phyloP scores from a whole-genome alignment of 768 basidiomycete species.

The Sistotremastrum suecicum region DNA sequence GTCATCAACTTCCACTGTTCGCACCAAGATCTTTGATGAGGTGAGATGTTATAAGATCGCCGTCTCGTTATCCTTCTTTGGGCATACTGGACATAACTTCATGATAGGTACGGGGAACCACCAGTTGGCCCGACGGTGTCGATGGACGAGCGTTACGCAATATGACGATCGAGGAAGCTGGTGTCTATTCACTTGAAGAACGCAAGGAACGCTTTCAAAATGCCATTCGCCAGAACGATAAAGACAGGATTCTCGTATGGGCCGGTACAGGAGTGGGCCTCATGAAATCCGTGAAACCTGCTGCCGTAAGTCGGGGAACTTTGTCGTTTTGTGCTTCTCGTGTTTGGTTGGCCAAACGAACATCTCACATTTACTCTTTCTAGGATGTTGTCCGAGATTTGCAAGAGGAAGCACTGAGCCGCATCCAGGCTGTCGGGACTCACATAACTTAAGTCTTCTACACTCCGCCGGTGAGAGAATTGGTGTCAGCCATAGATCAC shows the following conservation, averaged over 20 bases:
- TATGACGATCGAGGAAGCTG: constrained; percentile 39
- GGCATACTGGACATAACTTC: not conserved
- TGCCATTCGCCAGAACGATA: constrained; percentile 30
- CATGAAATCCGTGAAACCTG: constrained; percentile 30
- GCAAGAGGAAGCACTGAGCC: constrained; percentile 28
- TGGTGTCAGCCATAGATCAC: no score
- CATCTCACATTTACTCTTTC: constrained; percentile 1
- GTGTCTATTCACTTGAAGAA: constrained; percentile 24
- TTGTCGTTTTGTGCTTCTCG: not conserved
- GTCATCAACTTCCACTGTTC: constrained; percentile 13
- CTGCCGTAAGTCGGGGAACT: constrained; percentile 18
- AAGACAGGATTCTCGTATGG: constrained; percentile 46
- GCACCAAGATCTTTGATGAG: constrained; percentile 21
- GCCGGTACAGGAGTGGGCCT: constrained; percentile 51
- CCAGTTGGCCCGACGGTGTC: constrained; percentile 21
- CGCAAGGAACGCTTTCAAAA: constrained; percentile 32
- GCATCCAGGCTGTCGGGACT: constrained; percentile 14
- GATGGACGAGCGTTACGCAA: constrained; percentile 38
- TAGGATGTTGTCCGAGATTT: constrained; percentile 45
- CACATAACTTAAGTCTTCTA: no score
- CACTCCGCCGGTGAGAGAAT: no score
- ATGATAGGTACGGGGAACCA: constrained; percentile 8
- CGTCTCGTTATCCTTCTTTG: no score
- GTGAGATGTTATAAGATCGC: constrained; percentile 2
- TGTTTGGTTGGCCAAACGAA: constrained; percentile 5